Evolutionary conservation across 2,329 filamentous ascomycete species (phyloP).

Genomic region (Eurotiales sp.): DNA sequence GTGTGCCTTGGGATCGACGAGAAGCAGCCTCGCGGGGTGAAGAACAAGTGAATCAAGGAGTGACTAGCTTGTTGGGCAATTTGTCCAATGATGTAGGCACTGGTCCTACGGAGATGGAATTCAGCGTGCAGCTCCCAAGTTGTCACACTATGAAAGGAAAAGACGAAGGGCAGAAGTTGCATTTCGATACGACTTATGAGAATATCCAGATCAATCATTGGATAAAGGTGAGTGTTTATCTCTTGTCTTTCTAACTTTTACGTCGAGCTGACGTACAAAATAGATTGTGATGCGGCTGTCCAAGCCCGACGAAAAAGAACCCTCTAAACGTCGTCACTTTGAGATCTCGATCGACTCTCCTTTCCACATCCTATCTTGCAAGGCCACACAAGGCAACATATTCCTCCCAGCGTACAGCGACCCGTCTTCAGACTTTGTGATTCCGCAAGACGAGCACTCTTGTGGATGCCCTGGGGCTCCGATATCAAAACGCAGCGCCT

Average conservation of each 20-base stretch:
- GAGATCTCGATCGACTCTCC: conserved; percentile 96
- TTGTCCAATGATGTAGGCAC: conserved; percentile 72
- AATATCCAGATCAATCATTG: conserved; percentile 93
- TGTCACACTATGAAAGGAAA: conserved; percentile 77
- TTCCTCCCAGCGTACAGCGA: conserved; percentile 75
- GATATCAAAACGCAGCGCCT: conserved; percentile 27
- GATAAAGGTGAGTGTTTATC: conserved; percentile 69
- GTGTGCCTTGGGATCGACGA: conserved; percentile 63
- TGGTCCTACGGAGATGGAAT: conserved; percentile 89
- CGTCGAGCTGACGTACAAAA: neutral
- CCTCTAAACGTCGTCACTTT: conserved; percentile 78
- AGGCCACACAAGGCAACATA: conserved; percentile 87
- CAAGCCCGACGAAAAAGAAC: conserved; percentile 73
- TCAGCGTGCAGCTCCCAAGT: conserved; percentile 86
- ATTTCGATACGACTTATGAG: conserved; percentile 90
- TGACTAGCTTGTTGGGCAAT: conserved; percentile 74
- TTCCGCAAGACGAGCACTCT: conserved; percentile 55
- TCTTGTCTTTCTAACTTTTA: conserved; percentile 1
- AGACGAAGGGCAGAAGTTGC: conserved; percentile 62
- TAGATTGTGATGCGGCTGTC: conserved; percentile 91
- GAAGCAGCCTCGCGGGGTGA: conserved; percentile 55
- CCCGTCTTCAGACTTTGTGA: conserved; percentile 48
- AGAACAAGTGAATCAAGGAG: conserved; percentile 50
- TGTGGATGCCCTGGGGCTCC: conserved; percentile 68
- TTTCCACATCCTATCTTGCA: conserved; percentile 88